Percentiles rank a stretch among this genome's conserved stretches.
Conservation (phyloP, 352 stramenopile species). For the Saprolegnia diclina region DNA sequence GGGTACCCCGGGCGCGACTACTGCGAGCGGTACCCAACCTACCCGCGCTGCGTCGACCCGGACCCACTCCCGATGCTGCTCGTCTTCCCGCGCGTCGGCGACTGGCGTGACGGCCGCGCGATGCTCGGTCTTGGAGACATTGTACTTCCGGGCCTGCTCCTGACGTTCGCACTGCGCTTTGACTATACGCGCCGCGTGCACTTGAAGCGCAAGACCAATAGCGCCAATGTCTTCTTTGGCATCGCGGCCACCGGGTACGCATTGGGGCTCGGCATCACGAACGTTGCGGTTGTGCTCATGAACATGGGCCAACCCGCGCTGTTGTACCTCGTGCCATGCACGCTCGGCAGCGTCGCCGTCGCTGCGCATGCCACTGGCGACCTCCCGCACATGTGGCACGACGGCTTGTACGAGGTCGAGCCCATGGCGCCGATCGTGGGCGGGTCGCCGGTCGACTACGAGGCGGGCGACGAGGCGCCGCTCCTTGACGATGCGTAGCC, state of each 20-base stretch:
- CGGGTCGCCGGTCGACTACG: slow-evolving; percentile 1
- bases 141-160: slow-evolving; percentile 90
- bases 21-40: slow-evolving; percentile 62
- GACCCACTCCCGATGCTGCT: slow-evolving; percentile 94
- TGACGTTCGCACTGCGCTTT: slow-evolving; percentile 89
- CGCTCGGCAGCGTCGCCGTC: slow-evolving; percentile 72
- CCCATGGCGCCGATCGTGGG: slow-evolving; percentile 12
- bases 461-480: slow-evolving; percentile 9
- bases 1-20: slow-evolving; percentile 70
- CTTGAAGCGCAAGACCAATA: neutral
- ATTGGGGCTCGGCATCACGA: slow-evolving; percentile 89
- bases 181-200: slow-evolving; percentile 55
- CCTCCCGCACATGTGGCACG: slow-evolving; percentile 24
- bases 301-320: slow-evolving; percentile 92
- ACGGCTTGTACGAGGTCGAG: slow-evolving; percentile 16
- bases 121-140: slow-evolving; percentile 96
- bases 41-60: slow-evolving; percentile 58
- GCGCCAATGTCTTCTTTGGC: slow-evolving; percentile 75
- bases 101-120: slow-evolving; percentile 87
- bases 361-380: slow-evolving; percentile 32
- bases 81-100: slow-evolving; percentile 84
- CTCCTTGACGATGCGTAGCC: neutral
- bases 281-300: slow-evolving; percentile 91
- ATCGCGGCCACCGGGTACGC: slow-evolving; percentile 88
- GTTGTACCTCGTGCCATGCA: slow-evolving; percentile 94